phyloP scores from a whole-genome alignment of 768 basidiomycete species.

The Lactifluus rugatus region DNA sequence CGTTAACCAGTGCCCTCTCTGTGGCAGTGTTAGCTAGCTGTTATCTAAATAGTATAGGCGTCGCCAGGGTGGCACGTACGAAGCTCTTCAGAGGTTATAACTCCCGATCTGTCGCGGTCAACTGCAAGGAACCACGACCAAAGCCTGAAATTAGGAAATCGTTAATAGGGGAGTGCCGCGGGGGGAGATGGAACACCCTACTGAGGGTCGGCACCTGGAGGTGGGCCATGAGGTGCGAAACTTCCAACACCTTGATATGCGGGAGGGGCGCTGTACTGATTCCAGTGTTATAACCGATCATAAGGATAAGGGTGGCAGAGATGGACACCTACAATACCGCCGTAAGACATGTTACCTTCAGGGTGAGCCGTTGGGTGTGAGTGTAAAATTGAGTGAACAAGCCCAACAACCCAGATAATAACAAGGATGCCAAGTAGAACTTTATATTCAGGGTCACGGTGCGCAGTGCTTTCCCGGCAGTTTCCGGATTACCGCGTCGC shows the following conservation, averaged over 20 bases:
- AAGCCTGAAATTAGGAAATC: conserved; percentile 33
- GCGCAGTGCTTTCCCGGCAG: too few species aligned
- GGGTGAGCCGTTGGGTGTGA: background rate
- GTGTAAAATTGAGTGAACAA: background rate
- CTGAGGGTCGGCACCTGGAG: conserved; percentile 69
- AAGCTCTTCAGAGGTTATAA: conserved; percentile 55
- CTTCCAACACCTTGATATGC: conserved; percentile 27
- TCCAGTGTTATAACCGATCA: background rate
- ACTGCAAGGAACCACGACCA: conserved; percentile 68
- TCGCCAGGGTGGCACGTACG: conserved; percentile 37
- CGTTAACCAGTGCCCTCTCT: conserved; percentile 44
- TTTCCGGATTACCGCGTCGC: too few species aligned
- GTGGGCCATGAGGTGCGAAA: conserved; percentile 29
- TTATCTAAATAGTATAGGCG: background rate
- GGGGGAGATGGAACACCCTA: conserved; percentile 24
- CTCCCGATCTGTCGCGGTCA: conserved; percentile 58
- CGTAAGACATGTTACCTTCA: conserved; percentile 12
- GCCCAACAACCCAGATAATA: background rate
- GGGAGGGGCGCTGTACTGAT: background rate
- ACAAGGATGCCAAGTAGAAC: background rate
- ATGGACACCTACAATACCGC: background rate
- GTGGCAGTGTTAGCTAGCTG: background rate
- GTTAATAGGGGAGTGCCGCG: background rate
- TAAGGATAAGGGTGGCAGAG: background rate
- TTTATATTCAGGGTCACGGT: too few species aligned